Base-by-base conservation (phyloP, 257 asterid species). In the Thymus quinquecostatus region DNA sequence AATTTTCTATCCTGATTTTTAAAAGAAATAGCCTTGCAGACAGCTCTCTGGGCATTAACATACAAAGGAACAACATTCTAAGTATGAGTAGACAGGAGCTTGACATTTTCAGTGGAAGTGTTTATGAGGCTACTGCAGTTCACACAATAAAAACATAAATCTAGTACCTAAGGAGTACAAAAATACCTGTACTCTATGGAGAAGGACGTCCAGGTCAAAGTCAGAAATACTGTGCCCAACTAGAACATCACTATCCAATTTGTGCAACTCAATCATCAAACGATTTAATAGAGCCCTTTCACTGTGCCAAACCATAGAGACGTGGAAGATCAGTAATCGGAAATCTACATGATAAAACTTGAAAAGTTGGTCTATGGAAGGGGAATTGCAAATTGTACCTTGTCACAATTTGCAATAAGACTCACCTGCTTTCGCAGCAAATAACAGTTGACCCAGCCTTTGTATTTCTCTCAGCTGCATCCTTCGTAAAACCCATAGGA, bases 221-320 rank as follows among this genome's bases (percentile, higher is more conserved):
- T 97, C 98, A 79, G 98, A 95, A 77, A 95, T 95, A 75, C 89
- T 88, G 80, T 95, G 99, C 73, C 99, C 99, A 76, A 92, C 92
- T 73, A 92, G 83, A 78, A 95, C 96, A 79, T 95, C 99, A 28
- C 89, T 83, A 76, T 95, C 99, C 89, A 95, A 75, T 71, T 88
- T 92, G 81, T 87, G 86, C 82, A 95, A 68, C 84, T 95, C 99
- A 72, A 81, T 77, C 98, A 95, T 83, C 92, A 95, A 71, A 53
- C 98, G 95, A 75, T 82, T 92, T 70, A 95, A 78, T 81, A 95
- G 84, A 79, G 98, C 98, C 80, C 99, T 88, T 85, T 95, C 99
- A 69, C 99, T 95, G 96, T 69, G 54, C 59, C 72, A 71, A 38
- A 73, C 45, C 34, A 75, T 32, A 53, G 13, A 58, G 48, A 33